Evolutionary conservation across 805 yeast species (phyloP), one percentile per base, ranked within the genome.

Genomic region (Teunomyces tritomae): DNA sequence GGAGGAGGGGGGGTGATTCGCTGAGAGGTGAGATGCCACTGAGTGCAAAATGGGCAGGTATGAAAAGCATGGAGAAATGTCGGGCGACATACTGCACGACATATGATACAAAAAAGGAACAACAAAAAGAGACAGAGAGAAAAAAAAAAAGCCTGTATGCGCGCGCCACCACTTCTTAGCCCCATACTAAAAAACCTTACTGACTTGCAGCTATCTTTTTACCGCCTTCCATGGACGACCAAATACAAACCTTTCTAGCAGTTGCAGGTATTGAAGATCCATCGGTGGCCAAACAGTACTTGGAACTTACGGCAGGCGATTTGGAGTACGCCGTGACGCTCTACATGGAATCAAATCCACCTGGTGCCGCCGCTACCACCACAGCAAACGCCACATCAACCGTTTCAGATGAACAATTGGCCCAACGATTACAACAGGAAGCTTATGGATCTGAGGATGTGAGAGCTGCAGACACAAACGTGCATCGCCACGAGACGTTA

Each of bases 271-370:
- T 82, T 2, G 76, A 81, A 1, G 92, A 87, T 60, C 75, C 79
- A 1, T 76, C 74, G 4, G 69, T 79, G 9, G 98, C 98, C 0
- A 70, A 75, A 45, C 89, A 85, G 55, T 94, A 85, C 60, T 64
- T 94, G 16, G 90, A 85, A 24, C 83, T 92, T 70, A 78, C 92
- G 4, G 90, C 85, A 43, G 82, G 82, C 40, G 81, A 89, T 62
- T 62, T 92, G 29, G 96, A 91, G 48, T 79, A 82, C 16, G 98
- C 99, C 0, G 87, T 94, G 6, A 82, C 89, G 10, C 71, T 94
- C 39, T 94, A 71, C 65, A 84, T 87, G 68, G 98, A 94, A 53
- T 53, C 68, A 7, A 52, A 64, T 43, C 65, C 59, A n/a, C 48
- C 49, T 24, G 27, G 37, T 39, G 43, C 49, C 14, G 40, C 48